phyloP scores from a whole-genome alignment of 495 filamentous ascomycete species.

The Copromyces sp. region DNA sequence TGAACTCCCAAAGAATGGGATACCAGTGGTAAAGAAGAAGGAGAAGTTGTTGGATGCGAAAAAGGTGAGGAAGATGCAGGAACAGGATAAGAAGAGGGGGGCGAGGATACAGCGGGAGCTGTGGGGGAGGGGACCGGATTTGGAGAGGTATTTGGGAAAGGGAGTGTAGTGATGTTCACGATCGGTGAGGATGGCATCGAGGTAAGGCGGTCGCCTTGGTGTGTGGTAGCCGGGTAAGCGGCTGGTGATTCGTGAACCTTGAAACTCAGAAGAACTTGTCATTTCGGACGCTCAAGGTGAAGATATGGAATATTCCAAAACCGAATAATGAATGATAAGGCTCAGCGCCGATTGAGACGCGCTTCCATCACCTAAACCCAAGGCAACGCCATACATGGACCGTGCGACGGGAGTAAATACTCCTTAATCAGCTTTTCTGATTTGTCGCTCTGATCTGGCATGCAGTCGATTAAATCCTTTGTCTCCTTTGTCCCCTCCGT shows the following conservation, averaged over 20 bases:
- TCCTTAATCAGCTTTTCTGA: too few species aligned
- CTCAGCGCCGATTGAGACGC: background rate
- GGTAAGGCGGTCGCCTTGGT: background rate
- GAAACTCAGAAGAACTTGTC: background rate
- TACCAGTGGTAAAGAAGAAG: conserved; percentile 34
- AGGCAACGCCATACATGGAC: background rate
- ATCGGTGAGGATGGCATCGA: background rate
- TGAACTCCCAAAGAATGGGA: conserved; percentile 28
- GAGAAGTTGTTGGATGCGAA: conserved; percentile 57
- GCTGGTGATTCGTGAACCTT: background rate
- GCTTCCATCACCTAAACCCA: background rate
- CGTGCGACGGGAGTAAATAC: background rate
- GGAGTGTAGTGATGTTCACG: background rate
- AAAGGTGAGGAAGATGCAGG: conserved; percentile 49
- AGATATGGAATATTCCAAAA: background rate
- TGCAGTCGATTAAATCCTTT: background rate
- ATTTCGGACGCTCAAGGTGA: background rate
- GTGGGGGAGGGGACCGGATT: conserved; percentile 52
- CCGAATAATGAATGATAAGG: background rate
- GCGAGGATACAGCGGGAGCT: conserved; percentile 56
- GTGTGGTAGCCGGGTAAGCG: background rate
- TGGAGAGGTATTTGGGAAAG: conserved; percentile 60
- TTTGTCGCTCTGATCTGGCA: background rate
- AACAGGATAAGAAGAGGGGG: conserved; percentile 50
- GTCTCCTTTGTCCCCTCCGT: background rate